phyloP scores from a whole-genome alignment of 2,329 filamentous ascomycete genomes.

The Dactylonectria macrodidyma region DNA sequence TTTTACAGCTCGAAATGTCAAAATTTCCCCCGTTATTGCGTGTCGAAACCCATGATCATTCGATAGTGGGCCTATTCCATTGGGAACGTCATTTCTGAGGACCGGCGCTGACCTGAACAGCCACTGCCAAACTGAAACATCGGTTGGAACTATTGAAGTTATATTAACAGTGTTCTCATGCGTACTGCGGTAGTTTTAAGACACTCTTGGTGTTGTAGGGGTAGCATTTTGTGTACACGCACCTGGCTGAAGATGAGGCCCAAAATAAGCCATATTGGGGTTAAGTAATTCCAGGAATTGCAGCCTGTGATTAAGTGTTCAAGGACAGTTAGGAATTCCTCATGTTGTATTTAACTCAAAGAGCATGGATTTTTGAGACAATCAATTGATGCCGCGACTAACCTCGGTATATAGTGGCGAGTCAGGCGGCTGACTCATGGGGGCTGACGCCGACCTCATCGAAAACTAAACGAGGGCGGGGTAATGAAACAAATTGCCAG shows the following conservation, averaged over 20 bases:
- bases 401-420: too few relatives aligned
- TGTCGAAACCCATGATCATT: neutral
- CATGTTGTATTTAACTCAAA: too few relatives aligned
- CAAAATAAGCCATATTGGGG: neutral
- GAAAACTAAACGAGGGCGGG: too few relatives aligned
- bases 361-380: too few relatives aligned
- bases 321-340: too few relatives aligned
- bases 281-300: too few relatives aligned
- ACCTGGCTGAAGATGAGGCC: neutral
- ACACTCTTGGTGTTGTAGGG: neutral
- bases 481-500: too few relatives aligned
- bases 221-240: neutral
- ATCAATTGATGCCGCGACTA: too few relatives aligned
- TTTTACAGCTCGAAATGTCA: neutral
- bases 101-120: neutral
- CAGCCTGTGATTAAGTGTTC: too few relatives aligned
- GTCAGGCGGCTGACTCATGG: too few relatives aligned
- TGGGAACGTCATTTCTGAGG: neutral
- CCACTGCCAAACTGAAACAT: neutral
- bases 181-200: neutral
- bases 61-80: neutral
- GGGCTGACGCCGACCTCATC: too few relatives aligned
- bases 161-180: neutral
- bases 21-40: neutral
- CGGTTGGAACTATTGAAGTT: neutral